Evolutionary conservation across 140 eudicot species (phyloP).

Genomic region (Anethum foeniculum): DNA sequence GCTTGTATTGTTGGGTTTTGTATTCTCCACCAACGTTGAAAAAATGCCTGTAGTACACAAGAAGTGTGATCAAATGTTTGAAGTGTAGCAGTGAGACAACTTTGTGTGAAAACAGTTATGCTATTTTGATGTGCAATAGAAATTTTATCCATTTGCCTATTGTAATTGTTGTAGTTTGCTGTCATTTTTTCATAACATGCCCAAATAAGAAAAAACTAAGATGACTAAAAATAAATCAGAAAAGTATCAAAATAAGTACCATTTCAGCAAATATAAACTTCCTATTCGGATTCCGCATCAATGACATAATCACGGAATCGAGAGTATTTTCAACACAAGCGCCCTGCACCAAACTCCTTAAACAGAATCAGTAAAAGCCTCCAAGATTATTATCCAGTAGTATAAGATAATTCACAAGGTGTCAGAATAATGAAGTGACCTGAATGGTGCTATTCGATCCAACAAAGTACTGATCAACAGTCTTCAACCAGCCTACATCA

Average conservation of each 20-base stretch:
- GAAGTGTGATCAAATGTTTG: not conserved
- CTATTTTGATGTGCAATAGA: not conserved
- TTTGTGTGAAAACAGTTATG: not conserved
- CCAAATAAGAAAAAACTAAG: not conserved
- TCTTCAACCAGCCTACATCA: constrained; percentile 98
- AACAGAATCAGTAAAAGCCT: constrained; percentile 1
- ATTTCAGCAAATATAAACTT: constrained; percentile 85
- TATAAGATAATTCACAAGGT: not conserved
- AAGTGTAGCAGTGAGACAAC: not conserved
- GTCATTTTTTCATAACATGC: not conserved
- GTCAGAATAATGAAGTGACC: constrained; percentile 23
- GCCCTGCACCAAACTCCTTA: constrained; percentile 47
- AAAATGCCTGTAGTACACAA: constrained; percentile 56
- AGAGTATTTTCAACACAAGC: constrained; percentile 87
- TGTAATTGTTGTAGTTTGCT: not conserved
- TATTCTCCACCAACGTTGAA: constrained; percentile 77
- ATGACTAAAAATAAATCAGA: not conserved
- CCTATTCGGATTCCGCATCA: constrained; percentile 74
- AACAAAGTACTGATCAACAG: constrained; percentile 90
- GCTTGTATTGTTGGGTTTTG: constrained; percentile 45
- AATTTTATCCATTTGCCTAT: not conserved
- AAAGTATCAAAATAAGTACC: constrained; percentile 29
- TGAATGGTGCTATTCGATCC: constrained; percentile 79
- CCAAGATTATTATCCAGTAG: not conserved
- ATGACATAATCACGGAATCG: constrained; percentile 73